Evolutionary conservation across 2,329 filamentous ascomycete species (phyloP).

Genomic region (Plenodomus lindquistii): DNA sequence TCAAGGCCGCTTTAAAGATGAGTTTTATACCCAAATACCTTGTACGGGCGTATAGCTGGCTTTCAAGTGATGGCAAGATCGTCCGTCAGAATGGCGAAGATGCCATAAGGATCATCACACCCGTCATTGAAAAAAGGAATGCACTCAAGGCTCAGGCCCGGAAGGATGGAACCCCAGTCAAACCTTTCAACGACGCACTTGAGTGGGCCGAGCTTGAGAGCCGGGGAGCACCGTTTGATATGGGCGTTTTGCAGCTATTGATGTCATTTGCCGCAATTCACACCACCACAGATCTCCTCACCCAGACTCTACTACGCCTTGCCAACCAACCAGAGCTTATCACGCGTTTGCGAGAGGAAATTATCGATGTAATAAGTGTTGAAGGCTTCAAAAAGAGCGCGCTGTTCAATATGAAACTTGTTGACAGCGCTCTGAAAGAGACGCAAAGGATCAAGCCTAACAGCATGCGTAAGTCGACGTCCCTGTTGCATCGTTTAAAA

Average conservation of each 20-base stretch:
- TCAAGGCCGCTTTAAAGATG: not conserved
- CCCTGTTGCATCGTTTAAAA: no score
- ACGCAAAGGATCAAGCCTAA: not conserved
- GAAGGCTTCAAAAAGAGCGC: not conserved
- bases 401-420: not conserved
- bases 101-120: not conserved
- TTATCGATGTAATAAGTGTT: not conserved
- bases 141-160: not conserved
- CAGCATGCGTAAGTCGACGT: not conserved
- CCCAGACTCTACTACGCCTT: not conserved
- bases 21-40: not conserved
- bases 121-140: not conserved
- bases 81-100: not conserved
- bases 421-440: constrained; percentile 2
- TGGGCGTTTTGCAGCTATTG: not conserved
- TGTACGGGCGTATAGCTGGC: not conserved
- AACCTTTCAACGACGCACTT: not conserved
- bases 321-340: not conserved
- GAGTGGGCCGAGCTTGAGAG: not conserved
- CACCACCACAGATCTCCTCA: constrained; percentile 1
- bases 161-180: not conserved
- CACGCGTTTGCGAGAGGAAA: not conserved
- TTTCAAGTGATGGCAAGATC: not conserved
- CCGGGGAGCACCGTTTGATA: not conserved
- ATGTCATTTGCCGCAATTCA: not conserved